phyloP scores from a whole-genome alignment of 257 asterid genomes.

The Nicotiana noctiflora region DNA sequence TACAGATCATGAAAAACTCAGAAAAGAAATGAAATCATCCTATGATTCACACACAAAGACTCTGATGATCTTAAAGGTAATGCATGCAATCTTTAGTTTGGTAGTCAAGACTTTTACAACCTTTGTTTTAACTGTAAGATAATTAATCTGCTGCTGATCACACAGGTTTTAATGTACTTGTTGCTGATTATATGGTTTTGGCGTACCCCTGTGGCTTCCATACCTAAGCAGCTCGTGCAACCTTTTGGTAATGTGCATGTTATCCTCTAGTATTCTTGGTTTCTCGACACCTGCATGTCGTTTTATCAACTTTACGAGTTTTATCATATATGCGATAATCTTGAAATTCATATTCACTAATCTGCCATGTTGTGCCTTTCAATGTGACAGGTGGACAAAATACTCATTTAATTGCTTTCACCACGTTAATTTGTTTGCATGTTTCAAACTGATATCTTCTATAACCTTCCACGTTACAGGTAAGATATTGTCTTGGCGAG shows the following conservation, averaged over 20 bases:
- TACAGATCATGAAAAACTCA: slow-evolving; percentile 58
- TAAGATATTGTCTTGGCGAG: slow-evolving; percentile 69
- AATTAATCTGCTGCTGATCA: slow-evolving; percentile 6
- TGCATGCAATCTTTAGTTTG: slow-evolving; percentile 10
- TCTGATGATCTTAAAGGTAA: slow-evolving; percentile 52
- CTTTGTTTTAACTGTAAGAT: not conserved
- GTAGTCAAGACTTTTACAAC: not conserved
- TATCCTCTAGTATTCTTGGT: not conserved
- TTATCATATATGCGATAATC: not conserved
- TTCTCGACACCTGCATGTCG: not conserved
- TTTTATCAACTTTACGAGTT: not conserved
- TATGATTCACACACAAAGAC: slow-evolving; percentile 39
- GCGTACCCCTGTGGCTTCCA: slow-evolving; percentile 70
- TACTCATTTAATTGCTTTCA: not conserved
- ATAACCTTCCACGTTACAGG: slow-evolving; percentile 39
- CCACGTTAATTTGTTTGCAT: not conserved
- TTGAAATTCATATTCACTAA: not conserved
- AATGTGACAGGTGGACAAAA: not conserved
- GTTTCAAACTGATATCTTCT: not conserved
- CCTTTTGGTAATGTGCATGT: slow-evolving; percentile 59
- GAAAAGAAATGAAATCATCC: slow-evolving; percentile 46
- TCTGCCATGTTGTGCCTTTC: not conserved
- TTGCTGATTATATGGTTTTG: slow-evolving; percentile 73
- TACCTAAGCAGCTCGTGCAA: slow-evolving; percentile 71
- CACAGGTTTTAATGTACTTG: slow-evolving; percentile 43